Conservation (phyloP, 441 rosid genomes). For the Euphorbia schlechtendalii region DNA sequence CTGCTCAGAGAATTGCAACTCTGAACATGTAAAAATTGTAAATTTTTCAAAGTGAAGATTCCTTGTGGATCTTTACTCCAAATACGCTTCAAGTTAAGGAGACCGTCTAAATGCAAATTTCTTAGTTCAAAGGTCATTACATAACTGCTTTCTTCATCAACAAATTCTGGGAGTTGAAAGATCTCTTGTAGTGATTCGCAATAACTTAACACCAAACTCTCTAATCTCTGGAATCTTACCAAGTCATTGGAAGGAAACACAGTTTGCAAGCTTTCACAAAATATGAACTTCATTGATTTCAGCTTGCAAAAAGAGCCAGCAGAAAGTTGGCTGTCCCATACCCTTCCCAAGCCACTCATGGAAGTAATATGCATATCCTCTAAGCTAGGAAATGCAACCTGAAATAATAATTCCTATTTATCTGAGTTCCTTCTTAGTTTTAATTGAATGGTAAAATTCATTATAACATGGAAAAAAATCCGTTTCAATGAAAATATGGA, state of each 20-base stretch:
- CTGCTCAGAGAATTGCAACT: slow-evolving; percentile 12
- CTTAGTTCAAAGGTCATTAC: neutral
- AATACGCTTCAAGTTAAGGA: slow-evolving; percentile 19
- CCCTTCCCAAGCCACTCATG: slow-evolving; percentile 7
- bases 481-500: neutral
- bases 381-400: slow-evolving; percentile 19
- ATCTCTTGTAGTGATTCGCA: slow-evolving; percentile 6
- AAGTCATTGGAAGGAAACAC: slow-evolving; percentile 5
- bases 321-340: slow-evolving; percentile 6
- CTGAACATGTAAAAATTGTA: neutral
- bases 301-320: slow-evolving; percentile 1
- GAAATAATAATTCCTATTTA: neutral
- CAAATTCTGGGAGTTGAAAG: slow-evolving; percentile 1
- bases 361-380: neutral
- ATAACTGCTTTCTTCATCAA: neutral
- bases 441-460: neutral
- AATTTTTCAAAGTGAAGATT: slow-evolving; percentile 16
- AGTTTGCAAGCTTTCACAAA: neutral
- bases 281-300: neutral
- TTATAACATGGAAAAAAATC: neutral
- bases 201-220: neutral
- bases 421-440: neutral
- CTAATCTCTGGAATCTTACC: slow-evolving; percentile 6
- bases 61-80: slow-evolving; percentile 24
- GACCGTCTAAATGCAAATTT: neutral